Base-by-base conservation (phyloP, 2,329 filamentous ascomycete species). In the Epicoccum sorghinum region DNA sequence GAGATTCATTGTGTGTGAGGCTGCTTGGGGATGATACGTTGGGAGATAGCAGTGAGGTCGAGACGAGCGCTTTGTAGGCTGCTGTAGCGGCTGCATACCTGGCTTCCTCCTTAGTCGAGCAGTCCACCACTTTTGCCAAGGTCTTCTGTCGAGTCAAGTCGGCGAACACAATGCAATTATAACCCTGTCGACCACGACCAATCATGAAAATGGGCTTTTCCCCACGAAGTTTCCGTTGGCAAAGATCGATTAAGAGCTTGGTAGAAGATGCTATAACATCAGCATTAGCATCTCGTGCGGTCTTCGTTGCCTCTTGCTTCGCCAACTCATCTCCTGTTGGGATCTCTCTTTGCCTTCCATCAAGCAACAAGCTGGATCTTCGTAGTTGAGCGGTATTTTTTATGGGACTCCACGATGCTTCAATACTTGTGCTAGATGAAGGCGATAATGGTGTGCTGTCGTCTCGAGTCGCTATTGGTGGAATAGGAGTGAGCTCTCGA, bases 131-230 rank as follows among this genome's bases (percentile, higher is more conserved):
- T 18, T 36, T 48, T 22, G 40, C 51, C 39, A 54, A 25, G 29
- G 44, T 40, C 12, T 38, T 38, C 7, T 18, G 35, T 6, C 30
- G 14, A 13, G 14, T 2, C 22, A 10, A 29, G 29, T 48, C 45
- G 5, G 23, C 13, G 36, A 40, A 40, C 10, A 48, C 45, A 22
- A 48, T 48, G 29, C 45, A 54, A 13, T 45, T 48, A 13, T 48
- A 54, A 8, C 39, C 45, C 30, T 48, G 40, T 3, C 45, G 51
- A 23, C 45, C 35, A n/a, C 45, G 45, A 13, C 35, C 40, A 10
- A 48, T 30, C 45, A 48, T 48, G 29, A 48, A 54, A 1, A 48
- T 10, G 1, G 51, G 40, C 18, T 48, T 54, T 4, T 18, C 23
- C 8, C 39, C 51, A 27, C 18, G 18, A 29, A 54, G 36, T 12